These are phyloP conservation scores for Acer yangbiense DNA, from an alignment of 345 rosid genomes.

Conservation along the genomic window DNA sequence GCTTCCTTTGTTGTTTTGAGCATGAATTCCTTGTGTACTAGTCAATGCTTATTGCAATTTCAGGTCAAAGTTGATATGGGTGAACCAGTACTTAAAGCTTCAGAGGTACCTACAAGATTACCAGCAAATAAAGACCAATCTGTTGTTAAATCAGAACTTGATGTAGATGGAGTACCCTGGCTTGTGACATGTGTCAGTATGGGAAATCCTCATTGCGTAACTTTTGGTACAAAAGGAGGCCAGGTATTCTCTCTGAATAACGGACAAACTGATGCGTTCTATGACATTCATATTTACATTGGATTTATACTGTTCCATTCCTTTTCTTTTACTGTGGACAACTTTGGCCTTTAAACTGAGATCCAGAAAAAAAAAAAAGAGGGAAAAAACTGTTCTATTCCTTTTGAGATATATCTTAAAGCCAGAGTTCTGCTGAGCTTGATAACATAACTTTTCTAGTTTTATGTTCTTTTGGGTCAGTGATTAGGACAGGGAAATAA, in stretches of 20 bases:
- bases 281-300: background rate
- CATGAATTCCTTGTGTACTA: background rate
- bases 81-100: constrained; percentile 73
- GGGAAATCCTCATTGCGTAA: constrained; percentile 98
- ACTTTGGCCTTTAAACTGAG: background rate
- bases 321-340: background rate
- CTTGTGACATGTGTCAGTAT: constrained; percentile 94
- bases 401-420: background rate
- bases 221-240: constrained; percentile 63
- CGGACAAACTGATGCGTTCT: background rate
- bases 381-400: background rate
- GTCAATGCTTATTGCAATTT: constrained; percentile 22
- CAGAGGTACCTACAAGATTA: constrained; percentile 80
- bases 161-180: constrained; percentile 85
- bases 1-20: background rate
- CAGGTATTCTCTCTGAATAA: constrained; percentile 50
- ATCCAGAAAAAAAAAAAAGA: background rate
- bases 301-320: background rate
- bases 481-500: too few relatives aligned
- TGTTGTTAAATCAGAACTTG: constrained; percentile 64
- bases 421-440: too few relatives aligned
- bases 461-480: too few relatives aligned
- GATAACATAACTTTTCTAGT: too few relatives aligned
- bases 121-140: constrained; percentile 60
- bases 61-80: constrained; percentile 99